These are phyloP conservation scores for Penicillium sp. DNA, from an alignment of 2,329 filamentous ascomycete genomes.

Conservation along the genomic window DNA sequence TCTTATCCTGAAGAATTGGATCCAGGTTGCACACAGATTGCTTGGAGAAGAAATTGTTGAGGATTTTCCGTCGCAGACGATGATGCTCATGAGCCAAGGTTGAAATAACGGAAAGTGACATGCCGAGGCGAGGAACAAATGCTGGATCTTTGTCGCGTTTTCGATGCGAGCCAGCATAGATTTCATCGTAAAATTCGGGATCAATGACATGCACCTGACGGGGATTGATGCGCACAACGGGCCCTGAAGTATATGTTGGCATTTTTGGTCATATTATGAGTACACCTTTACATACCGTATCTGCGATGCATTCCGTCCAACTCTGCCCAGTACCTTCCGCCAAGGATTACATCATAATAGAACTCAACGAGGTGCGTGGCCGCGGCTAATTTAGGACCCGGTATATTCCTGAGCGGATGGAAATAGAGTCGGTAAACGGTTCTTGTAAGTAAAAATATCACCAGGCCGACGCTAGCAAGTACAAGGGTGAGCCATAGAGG, in stretches of 20 bases:
- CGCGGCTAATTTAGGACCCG: slow-evolving; percentile 36
- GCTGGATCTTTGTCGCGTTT: slow-evolving; percentile 27
- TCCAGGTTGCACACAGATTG: slow-evolving; percentile 11
- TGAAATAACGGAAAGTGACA: slow-evolving; percentile 11
- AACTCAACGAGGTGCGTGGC: slow-evolving; percentile 33
- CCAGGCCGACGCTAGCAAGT: neutral
- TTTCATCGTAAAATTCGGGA: slow-evolving; percentile 33
- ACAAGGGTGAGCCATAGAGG: no score
- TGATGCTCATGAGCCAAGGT: slow-evolving; percentile 20
- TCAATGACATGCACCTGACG: slow-evolving; percentile 39
- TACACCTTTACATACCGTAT: slow-evolving; percentile 4
- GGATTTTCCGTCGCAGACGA: slow-evolving; percentile 15
- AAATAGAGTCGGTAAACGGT: slow-evolving; percentile 33
- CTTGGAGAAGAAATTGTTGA: slow-evolving; percentile 25
- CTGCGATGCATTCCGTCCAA: slow-evolving; percentile 35
- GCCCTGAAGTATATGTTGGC: slow-evolving; percentile 20
- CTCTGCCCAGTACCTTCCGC: slow-evolving; percentile 35
- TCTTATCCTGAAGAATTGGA: slow-evolving; percentile 10
- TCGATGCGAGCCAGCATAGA: slow-evolving; percentile 28
- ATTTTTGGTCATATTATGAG: neutral
- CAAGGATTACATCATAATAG: slow-evolving; percentile 36
- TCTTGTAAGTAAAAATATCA: slow-evolving; percentile 2
- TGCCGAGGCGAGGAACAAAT: slow-evolving; percentile 13
- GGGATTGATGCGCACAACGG: slow-evolving; percentile 40
- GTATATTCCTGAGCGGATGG: slow-evolving; percentile 35